phyloP scores from a whole-genome alignment of 495 filamentous ascomycete species.

The Hypoxylon fragiforme region DNA sequence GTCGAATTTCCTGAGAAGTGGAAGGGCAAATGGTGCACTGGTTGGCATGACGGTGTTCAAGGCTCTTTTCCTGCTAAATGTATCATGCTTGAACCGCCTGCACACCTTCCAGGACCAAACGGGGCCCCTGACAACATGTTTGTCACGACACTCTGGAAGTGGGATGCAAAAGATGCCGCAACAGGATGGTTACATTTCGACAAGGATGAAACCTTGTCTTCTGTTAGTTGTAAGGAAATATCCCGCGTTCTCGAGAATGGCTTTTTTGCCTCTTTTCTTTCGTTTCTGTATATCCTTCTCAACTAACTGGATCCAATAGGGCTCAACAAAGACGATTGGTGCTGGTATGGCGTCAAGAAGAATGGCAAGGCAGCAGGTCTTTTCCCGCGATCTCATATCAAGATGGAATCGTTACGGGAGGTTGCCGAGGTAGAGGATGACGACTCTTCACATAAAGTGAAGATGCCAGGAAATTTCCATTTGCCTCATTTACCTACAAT shows the following conservation, averaged over 20 bases:
- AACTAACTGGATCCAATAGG: slow-evolving; percentile 23
- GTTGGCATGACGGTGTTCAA: slow-evolving; percentile 50
- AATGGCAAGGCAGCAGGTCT: slow-evolving; percentile 48
- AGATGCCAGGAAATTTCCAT: slow-evolving; percentile 21
- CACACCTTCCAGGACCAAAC: slow-evolving; percentile 11
- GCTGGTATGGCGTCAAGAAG: slow-evolving; percentile 49
- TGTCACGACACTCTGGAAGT: slow-evolving; percentile 50
- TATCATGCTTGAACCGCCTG: slow-evolving; percentile 42
- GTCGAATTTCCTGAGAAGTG: slow-evolving; percentile 51
- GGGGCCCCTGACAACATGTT: slow-evolving; percentile 33
- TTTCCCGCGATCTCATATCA: slow-evolving; percentile 40
- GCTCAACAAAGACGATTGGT: slow-evolving; percentile 49
- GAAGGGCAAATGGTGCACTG: slow-evolving; percentile 49
- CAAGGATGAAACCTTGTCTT: slow-evolving; percentile 47
- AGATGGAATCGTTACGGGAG: slow-evolving; percentile 20
- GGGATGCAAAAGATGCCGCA: slow-evolving; percentile 26
- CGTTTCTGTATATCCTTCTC: background rate
- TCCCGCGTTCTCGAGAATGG: background rate
- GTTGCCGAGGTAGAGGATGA: slow-evolving; percentile 16
- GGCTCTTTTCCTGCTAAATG: slow-evolving; percentile 46
- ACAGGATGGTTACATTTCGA: slow-evolving; percentile 46
- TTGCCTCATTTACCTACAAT: slow-evolving; percentile 21
- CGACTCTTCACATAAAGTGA: slow-evolving; percentile 6
- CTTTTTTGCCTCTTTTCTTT: background rate
- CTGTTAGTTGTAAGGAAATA: slow-evolving; percentile 41